A percentile compares a stretch with the other conserved stretches of the same genome.
Evolutionary conservation across 2,329 filamentous ascomycete genomes (phyloP).

Genomic region (Ceratocystis eucalypticola): DNA sequence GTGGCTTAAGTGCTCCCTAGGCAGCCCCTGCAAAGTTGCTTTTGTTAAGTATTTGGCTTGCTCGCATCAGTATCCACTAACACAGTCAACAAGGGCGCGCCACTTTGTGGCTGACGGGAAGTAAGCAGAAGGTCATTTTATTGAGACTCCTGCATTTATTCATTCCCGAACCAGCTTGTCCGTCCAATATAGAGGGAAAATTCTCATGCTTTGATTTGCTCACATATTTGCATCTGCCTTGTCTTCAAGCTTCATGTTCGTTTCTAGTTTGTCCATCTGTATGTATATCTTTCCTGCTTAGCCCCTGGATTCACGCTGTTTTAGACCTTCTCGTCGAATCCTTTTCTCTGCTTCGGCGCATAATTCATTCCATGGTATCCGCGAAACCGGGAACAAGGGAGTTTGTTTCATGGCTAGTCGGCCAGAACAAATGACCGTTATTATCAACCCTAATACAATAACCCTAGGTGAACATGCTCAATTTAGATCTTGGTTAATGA

Average conservation of each 20-base stretch:
- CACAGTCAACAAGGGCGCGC: background rate
- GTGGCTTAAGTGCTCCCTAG: background rate
- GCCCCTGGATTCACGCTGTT: background rate
- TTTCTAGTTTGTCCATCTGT: background rate
- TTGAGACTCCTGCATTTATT: no score
- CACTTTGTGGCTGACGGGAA: background rate
- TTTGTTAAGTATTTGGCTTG: background rate
- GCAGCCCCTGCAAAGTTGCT: background rate
- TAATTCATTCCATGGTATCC: constrained; percentile 1
- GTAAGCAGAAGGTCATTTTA: no score
- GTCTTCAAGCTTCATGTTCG: background rate
- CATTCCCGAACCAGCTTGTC: background rate
- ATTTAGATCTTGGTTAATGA: no score
- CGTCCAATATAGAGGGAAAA: background rate
- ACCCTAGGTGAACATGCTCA: no score
- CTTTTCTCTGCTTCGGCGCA: background rate
- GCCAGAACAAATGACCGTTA: background rate
- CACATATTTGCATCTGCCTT: background rate
- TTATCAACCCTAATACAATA: background rate
- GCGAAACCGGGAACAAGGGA: background rate
- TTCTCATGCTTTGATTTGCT: background rate
- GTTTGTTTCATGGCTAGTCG: background rate
- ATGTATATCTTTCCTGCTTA: background rate
- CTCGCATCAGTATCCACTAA: background rate
- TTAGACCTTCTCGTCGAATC: constrained; percentile 1